Percentiles rank a stretch among this genome's conserved stretches.
phyloP scores from a whole-genome alignment of 2,329 filamentous ascomycete genomes.

The Diaporthe ampelina region DNA sequence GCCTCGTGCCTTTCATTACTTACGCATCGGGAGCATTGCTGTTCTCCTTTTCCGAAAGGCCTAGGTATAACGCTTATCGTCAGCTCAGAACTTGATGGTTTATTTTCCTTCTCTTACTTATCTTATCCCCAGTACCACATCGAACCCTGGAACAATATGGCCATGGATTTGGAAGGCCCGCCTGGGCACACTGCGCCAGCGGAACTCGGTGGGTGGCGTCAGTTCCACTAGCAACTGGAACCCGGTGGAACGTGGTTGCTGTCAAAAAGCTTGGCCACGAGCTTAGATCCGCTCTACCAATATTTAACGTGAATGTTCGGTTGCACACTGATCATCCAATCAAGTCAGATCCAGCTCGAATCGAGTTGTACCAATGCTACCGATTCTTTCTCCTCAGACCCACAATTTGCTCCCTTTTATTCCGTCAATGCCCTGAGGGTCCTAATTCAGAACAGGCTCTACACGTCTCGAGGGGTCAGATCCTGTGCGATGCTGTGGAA shows the following conservation, averaged over 20 bases:
- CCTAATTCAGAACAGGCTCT: background rate
- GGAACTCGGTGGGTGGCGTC: background rate
- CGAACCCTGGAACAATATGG: background rate
- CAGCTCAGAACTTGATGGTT: background rate
- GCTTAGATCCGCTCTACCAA: slow-evolving; percentile 16
- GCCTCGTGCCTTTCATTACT: background rate
- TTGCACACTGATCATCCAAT: too few species aligned
- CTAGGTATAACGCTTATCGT: background rate
- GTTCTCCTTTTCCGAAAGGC: background rate
- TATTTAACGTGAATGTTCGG: background rate
- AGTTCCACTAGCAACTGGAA: background rate
- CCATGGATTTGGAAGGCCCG: background rate
- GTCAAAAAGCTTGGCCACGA: slow-evolving; percentile 29
- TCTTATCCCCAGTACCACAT: background rate
- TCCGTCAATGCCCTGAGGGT: background rate
- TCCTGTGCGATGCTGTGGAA: background rate
- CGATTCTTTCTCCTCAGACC: background rate
- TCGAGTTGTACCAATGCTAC: background rate
- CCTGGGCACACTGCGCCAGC: background rate
- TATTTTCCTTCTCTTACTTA: background rate
- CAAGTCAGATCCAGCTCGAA: background rate
- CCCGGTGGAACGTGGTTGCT: background rate
- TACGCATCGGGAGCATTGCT: background rate
- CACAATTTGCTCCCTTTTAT: background rate
- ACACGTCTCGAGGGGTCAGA: too few species aligned